These are phyloP conservation scores for Bolboschoenoplectus hybrid DNA, from an alignment of 202 grass and related monocot species.

Conservation along the genomic window DNA sequence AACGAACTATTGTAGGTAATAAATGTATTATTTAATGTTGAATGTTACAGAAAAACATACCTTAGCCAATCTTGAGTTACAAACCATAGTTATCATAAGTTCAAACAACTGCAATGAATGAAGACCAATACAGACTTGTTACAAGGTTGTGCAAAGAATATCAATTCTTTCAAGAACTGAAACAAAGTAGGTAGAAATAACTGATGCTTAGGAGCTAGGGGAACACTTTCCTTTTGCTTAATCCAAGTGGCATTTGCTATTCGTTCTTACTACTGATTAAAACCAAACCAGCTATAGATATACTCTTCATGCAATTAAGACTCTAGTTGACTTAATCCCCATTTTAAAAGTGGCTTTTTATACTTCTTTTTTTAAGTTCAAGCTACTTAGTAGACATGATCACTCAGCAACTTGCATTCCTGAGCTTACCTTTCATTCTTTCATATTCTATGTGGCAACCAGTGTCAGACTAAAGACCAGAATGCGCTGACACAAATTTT, in stretches of 20 bases:
- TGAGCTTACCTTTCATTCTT: not conserved
- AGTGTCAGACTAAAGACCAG: not conserved
- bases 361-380: not conserved
- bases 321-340: not conserved
- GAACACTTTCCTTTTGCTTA: not conserved
- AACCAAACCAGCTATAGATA: conserved; percentile 12
- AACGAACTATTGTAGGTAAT: conserved; percentile 36
- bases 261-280: not conserved
- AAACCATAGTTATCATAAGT: conserved; percentile 83
- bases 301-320: not conserved
- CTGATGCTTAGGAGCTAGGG: not conserved
- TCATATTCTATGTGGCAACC: not conserved
- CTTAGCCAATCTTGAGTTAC: conserved; percentile 77
- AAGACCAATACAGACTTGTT: conserved; percentile 29
- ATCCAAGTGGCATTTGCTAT: not conserved
- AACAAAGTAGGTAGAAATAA: not conserved
- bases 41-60: conserved; percentile 40
- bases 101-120: conserved; percentile 74
- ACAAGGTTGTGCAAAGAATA: conserved; percentile 31
- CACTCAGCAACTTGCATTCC: not conserved
- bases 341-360: conserved; percentile 1
- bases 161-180: not conserved
- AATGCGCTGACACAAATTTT: not conserved
- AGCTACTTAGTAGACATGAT: not conserved
- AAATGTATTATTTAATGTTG: conserved; percentile 32